Base-by-base conservation (phyloP, 306 rosid genomes). In the Arachis hypogaea region DNA sequence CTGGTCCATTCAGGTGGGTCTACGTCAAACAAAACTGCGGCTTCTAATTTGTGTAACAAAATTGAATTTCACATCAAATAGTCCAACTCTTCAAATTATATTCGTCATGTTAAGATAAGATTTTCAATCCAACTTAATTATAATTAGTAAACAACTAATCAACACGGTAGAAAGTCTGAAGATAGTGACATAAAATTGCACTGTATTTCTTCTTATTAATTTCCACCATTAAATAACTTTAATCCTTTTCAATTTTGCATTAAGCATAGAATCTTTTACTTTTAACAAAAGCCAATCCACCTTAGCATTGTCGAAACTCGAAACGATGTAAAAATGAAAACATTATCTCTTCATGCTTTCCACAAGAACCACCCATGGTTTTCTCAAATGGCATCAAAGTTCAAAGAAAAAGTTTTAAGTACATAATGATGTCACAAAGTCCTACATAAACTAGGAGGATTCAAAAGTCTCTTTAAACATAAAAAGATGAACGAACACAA, bases 391-490 rank as follows among this genome's bases (percentile, higher is more conserved):
- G 46, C n/a, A 63, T 55, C 47, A 55, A 69, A 63, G 54, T 55
- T 55, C 47, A 55, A 69, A 63, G 54, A 50, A 30, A 38, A 74
- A 16, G 38, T 33, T 33, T 28, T 11, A 6, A 42, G 40, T 12
- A 60, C 18, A 74, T 6, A 14, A 47, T 59, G 16, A 47, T 59
- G 16, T 43, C 5, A 71, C 78, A 16, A 43, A 49, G 61, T 52
- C 64, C 49, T 47, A 58, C 77, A 79, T 41, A 57, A 82, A 72
- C 68, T 40, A 33, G 12, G 42, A 59, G 56, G 64, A 66, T 44
- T 61, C 33, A 71, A 60, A 62, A 63, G 78, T 69, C 80, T 72
- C 69, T 11, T 30, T 4, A 33, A 33, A 2, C 38, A 33, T 33
- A 33, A 33, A 33, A 33, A 33, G 38, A 33, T 33, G 4, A 33